A percentile compares a stretch with the other conserved stretches of the same genome.
Conservation (phyloP, 768 basidiomycete species). For the Amanita polypyramis region DNA sequence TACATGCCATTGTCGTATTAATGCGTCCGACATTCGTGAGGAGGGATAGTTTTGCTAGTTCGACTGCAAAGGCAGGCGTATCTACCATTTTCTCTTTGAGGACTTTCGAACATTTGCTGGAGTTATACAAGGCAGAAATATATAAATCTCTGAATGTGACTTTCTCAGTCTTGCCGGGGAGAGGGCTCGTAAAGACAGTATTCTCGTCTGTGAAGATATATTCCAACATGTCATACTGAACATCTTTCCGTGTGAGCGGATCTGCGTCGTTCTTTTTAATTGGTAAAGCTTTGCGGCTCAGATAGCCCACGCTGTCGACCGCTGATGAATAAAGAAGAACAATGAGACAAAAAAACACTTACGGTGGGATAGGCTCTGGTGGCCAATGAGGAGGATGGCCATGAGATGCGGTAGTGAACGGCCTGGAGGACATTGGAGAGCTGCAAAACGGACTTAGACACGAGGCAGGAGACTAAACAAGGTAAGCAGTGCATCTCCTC, state of each 20-base stretch:
- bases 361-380: slow-evolving; percentile 45
- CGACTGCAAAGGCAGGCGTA: slow-evolving; percentile 65
- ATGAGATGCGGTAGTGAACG: slow-evolving; percentile 21
- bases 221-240: slow-evolving; percentile 78
- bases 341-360: slow-evolving; percentile 17
- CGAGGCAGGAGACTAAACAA: slow-evolving; percentile 22
- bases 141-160: slow-evolving; percentile 80
- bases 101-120: slow-evolving; percentile 78
- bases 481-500: slow-evolving; percentile 9
- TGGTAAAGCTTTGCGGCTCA: slow-evolving; percentile 61
- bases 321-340: slow-evolving; percentile 8
- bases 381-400: slow-evolving; percentile 27
- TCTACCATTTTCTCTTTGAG: slow-evolving; percentile 84
- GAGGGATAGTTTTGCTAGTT: slow-evolving; percentile 75
- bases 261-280: slow-evolving; percentile 81
- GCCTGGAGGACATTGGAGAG: slow-evolving; percentile 36
- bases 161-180: slow-evolving; percentile 34
- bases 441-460: slow-evolving; percentile 18
- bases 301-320: slow-evolving; percentile 39
- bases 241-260: slow-evolving; percentile 72
- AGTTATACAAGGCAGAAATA: slow-evolving; percentile 70
- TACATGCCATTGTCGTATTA: slow-evolving; percentile 87
- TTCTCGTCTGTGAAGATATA: slow-evolving; percentile 66
- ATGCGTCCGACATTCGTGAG: slow-evolving; percentile 86
- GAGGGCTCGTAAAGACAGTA: slow-evolving; percentile 62